Conservation (phyloP, 2,329 filamentous ascomycete genomes). For the Claviceps humidiphila region DNA sequence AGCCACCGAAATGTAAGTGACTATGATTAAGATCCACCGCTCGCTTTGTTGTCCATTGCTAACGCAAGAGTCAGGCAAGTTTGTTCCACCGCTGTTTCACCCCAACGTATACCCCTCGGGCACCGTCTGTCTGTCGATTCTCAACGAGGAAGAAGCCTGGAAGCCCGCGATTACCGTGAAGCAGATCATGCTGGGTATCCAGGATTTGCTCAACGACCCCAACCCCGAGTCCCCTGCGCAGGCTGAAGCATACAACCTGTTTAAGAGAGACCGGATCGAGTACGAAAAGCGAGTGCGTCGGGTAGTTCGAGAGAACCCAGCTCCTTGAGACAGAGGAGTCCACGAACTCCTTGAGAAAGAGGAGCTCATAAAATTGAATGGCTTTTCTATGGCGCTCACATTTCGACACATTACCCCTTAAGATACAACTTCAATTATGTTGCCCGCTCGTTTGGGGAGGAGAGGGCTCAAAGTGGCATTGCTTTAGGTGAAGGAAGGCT, state of each 20-base stretch:
- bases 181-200: conserved; percentile 90
- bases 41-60: neutral
- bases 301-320: conserved; percentile 80
- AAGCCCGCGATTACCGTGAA: conserved; percentile 97
- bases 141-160: conserved; percentile 98
- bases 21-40: neutral
- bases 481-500: conserved; percentile 11
- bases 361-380: conserved; percentile 6
- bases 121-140: conserved; percentile 89
- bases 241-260: conserved; percentile 93
- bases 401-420: neutral
- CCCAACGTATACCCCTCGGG: conserved; percentile 98
- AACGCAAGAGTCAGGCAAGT: conserved; percentile 59
- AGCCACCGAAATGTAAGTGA: conserved; percentile 87
- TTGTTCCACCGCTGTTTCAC: conserved; percentile 89
- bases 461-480: conserved; percentile 7
- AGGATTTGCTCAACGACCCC: conserved; percentile 88
- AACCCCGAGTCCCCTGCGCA: conserved; percentile 96
- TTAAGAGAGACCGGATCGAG: conserved; percentile 74
- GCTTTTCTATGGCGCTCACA: neutral
- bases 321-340: conserved; percentile 35
- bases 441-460: conserved; percentile 17
- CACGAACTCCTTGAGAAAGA: neutral
- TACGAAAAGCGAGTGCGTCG: conserved; percentile 83
- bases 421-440: conserved; percentile 8